Evolutionary conservation across 192 early-diverging fungal species (phyloP), one percentile per base, ranked within the genome.

Genomic region (Phycomyces blakesleeanus): DNA sequence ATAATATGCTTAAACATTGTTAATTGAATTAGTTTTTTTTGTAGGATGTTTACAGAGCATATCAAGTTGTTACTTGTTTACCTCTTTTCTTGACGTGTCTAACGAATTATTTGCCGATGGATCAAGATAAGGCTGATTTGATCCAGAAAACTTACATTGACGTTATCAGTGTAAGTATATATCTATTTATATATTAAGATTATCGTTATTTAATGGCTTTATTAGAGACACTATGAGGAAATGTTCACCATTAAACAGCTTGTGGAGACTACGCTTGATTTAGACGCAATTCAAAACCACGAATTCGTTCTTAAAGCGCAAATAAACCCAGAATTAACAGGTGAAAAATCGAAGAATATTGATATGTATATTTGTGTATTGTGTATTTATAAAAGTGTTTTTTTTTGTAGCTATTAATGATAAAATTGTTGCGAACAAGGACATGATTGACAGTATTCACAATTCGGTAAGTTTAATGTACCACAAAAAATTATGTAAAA

Each of bases 201-300:
- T n/a, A n/a, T n/a, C n/a, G n/a, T n/a, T n/a, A n/a, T n/a, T n/a
- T n/a, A n/a, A n/a, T n/a, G n/a, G n/a, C 4, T 40, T 55, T 21
- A 26, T 25, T 38, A 82, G 68, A 77, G 85, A 66, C 71, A 79
- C 64, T 64, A 64, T 15, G 63, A 58, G 3, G 79, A 86, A 21
- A 81, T 97, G 15, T 76, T 75, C 21, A 87, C 85, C 15, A 73
- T 94, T 39, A 80, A 90, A 66, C 81, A 89, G 38, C 72, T 98
- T 66, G 92, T 96, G 7, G 97, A 97, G 71, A 89, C 89, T 6
- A 93, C 91, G 0, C 85, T 97, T 34, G 97, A 97, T 72, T 73
- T 96, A 51, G 83, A 82, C 10, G 91, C 93, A 29, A 81, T 88
- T 0, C 92, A 94, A 29, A 66, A 79, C 50, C 94, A 97, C 69